These are phyloP conservation scores for Aspergillus brunneoviolaceus DNA, from an alignment of 2,329 filamentous ascomycete genomes.

Conservation along the genomic window DNA sequence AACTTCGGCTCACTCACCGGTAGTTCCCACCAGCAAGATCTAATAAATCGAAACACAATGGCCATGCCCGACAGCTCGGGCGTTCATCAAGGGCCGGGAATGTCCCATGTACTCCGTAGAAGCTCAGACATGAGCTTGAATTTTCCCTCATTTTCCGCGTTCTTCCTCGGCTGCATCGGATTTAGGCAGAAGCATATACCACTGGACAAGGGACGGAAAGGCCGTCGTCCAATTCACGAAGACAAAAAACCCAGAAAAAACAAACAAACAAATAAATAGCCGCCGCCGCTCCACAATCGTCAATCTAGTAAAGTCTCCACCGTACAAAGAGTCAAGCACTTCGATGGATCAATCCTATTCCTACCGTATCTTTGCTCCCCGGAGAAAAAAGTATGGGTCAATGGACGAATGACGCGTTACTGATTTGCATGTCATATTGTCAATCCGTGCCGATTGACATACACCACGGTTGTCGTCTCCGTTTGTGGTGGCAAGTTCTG, in stretches of 20 bases:
- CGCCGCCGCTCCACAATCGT: too few species aligned
- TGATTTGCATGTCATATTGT: not conserved
- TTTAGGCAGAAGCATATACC: not conserved
- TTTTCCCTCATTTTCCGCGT: not conserved
- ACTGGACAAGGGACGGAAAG: not conserved
- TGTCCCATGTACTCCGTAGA: not conserved
- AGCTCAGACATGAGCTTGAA: not conserved
- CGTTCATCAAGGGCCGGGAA: not conserved
- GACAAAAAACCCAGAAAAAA: not conserved
- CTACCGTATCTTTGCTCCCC: not conserved
- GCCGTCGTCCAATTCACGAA: too few species aligned
- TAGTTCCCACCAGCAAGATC: not conserved
- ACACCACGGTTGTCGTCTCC: not conserved
- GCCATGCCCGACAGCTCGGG: not conserved
- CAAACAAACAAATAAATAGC: too few species aligned
- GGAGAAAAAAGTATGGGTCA: not conserved
- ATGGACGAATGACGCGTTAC: not conserved
- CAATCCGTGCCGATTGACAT: not conserved
- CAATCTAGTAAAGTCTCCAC: too few species aligned
- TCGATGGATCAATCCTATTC: not conserved
- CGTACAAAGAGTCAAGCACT: not conserved
- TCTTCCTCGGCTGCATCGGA: not conserved
- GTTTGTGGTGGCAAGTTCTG: not conserved
- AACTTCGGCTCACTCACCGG: not conserved
- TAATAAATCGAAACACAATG: not conserved